These are phyloP conservation scores for Liquidambar formosana DNA, from an alignment of 164 flowering plant genomes.

Conservation along the genomic window DNA sequence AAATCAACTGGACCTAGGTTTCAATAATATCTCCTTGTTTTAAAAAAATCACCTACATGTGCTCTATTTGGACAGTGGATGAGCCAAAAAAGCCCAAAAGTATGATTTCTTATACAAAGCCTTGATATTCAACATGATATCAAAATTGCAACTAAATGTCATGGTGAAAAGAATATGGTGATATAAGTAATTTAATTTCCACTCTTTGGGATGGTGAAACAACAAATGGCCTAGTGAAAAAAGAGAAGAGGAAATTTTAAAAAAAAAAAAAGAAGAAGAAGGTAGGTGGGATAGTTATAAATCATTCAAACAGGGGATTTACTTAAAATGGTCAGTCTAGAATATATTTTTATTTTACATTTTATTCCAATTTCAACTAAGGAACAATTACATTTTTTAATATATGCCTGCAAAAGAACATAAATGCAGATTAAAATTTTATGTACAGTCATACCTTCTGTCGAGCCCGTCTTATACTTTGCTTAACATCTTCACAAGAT, in stretches of 20 bases:
- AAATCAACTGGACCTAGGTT: too few species aligned
- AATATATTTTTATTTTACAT: too few species aligned
- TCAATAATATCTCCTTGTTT: background rate
- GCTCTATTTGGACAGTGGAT: background rate
- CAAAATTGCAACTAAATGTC: background rate
- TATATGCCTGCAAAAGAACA: background rate
- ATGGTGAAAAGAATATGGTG: background rate
- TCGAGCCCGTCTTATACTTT: slow-evolving; percentile 90
- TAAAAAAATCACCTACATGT: background rate
- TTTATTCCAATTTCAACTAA: too few species aligned
- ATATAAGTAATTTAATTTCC: too few species aligned
- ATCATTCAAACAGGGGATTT: background rate
- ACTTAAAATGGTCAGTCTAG: too few species aligned
- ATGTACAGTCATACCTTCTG: slow-evolving; percentile 60
- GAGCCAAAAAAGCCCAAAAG: background rate
- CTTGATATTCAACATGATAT: background rate
- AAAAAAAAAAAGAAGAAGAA: too few species aligned
- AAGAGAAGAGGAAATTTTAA: too few species aligned
- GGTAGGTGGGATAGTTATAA: background rate
- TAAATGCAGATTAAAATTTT: background rate
- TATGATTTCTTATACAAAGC: background rate
- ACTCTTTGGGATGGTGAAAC: too few species aligned
- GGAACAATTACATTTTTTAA: background rate
- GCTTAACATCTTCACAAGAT: slow-evolving; percentile 84
- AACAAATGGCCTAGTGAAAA: too few species aligned